phyloP scores from a whole-genome alignment of 1,139 yeast genomes.

The Geotrichum histeridarum region DNA sequence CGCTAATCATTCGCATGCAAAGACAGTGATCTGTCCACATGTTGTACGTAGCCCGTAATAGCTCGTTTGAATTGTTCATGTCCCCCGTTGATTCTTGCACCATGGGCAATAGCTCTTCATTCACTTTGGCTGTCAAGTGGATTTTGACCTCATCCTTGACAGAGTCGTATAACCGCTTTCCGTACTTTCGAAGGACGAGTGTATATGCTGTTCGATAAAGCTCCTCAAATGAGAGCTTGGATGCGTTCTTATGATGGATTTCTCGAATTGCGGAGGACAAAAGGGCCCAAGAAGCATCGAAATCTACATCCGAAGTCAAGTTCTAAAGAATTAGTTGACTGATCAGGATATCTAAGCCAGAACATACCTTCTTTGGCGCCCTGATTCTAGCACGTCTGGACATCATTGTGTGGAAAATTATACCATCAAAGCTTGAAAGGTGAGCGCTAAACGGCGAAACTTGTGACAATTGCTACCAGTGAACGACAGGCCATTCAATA shows the following conservation, averaged over 20 bases:
- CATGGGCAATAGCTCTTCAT: slow-evolving; percentile 24
- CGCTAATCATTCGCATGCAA: slow-evolving; percentile 76
- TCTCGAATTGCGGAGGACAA: slow-evolving; percentile 71
- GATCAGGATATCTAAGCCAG: not conserved
- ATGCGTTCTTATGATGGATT: slow-evolving; percentile 70
- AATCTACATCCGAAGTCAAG: slow-evolving; percentile 43
- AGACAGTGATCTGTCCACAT: slow-evolving; percentile 75
- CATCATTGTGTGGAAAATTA: slow-evolving; percentile 14
- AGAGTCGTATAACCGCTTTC: slow-evolving; percentile 61
- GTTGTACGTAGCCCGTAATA: slow-evolving; percentile 46
- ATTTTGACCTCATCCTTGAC: slow-evolving; percentile 49
- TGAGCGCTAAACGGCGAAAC: too few species aligned
- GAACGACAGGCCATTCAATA: too few species aligned
- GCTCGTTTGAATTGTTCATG: slow-evolving; percentile 24
- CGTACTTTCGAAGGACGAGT: slow-evolving; percentile 69
- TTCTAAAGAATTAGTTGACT: slow-evolving; percentile 10
- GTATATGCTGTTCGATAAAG: slow-evolving; percentile 79
- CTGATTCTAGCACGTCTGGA: slow-evolving; percentile 56
- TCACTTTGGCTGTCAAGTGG: slow-evolving; percentile 45
- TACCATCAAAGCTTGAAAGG: not conserved
- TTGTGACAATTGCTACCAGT: too few species aligned
- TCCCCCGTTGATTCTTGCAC: slow-evolving; percentile 17
- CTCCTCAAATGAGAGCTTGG: slow-evolving; percentile 75
- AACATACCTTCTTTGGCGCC: slow-evolving; percentile 59
- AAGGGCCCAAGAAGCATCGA: slow-evolving; percentile 63